A percentile compares a stretch with the other conserved stretches of the same genome.
These are phyloP conservation scores for Tuctoria greenei DNA, from an alignment of 176 grass and related monocot genomes.

Conservation along the genomic window DNA sequence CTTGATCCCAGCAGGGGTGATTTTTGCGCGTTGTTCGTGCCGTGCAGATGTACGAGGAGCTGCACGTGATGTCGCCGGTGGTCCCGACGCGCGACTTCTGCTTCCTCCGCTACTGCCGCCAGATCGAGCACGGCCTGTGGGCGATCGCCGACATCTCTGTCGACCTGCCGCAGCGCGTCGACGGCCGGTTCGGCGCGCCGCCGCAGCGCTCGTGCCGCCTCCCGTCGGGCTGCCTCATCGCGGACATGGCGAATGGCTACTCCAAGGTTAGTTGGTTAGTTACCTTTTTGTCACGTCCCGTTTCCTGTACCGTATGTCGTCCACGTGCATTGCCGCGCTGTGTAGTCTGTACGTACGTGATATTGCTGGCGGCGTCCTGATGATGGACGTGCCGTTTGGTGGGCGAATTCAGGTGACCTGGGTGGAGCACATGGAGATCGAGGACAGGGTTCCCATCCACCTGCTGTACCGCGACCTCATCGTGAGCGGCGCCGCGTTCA, in stretches of 20 bases:
- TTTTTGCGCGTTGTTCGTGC: neutral
- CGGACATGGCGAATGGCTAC: conserved; percentile 74
- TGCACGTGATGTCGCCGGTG: conserved; percentile 79
- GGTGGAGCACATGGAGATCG: conserved; percentile 81
- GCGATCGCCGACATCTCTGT: conserved; percentile 81
- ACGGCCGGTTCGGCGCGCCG: conserved; percentile 42
- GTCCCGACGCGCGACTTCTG: conserved; percentile 78
- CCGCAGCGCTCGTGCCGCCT: conserved; percentile 51
- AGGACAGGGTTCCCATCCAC: conserved; percentile 62
- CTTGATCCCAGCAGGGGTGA: neutral
- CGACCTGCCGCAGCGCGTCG: conserved; percentile 50
- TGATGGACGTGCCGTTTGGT: neutral
- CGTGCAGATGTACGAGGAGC: conserved; percentile 80
- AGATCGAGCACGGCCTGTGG: conserved; percentile 83
- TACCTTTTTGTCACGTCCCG: neutral
- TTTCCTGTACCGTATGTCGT: too few relatives aligned
- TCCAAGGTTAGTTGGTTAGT: conserved; percentile 45
- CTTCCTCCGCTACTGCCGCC: conserved; percentile 87
- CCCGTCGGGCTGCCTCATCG: conserved; percentile 83
- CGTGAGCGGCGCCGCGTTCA: conserved; percentile 67
- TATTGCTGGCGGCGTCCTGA: neutral
- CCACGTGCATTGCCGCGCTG: neutral
- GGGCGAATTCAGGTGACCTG: conserved; percentile 58
- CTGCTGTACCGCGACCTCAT: conserved; percentile 68
- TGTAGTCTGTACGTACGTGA: neutral